A percentile compares a stretch with the other conserved stretches of the same genome.
Conservation (phyloP, 768 basidiomycete species). For the Candolleomyces eurysporus region DNA sequence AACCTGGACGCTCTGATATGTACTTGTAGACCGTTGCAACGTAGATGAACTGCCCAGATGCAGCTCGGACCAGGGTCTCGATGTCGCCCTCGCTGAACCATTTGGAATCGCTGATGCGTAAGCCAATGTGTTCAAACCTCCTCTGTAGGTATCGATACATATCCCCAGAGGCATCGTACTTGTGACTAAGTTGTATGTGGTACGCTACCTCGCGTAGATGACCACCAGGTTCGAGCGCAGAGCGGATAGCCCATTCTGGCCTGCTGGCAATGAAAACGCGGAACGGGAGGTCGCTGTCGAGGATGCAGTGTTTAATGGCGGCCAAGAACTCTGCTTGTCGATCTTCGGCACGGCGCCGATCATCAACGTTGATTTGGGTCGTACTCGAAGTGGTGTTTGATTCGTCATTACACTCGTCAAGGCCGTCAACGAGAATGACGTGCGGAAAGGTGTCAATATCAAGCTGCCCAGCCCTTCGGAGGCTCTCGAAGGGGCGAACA, state of each 20-base stretch:
- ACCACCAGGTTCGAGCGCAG: background rate
- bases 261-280: constrained; percentile 1
- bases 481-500: background rate
- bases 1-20: background rate
- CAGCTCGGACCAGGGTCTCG: background rate
- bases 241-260: background rate
- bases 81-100: background rate
- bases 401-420: too few species aligned
- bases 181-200: background rate
- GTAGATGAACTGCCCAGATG: constrained; percentile 9
- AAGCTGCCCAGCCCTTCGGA: background rate
- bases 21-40: background rate
- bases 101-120: background rate
- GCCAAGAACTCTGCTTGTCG: background rate
- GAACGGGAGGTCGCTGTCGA: background rate
- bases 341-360: background rate
- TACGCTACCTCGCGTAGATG: background rate
- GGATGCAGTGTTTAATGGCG: background rate
- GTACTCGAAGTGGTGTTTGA: background rate
- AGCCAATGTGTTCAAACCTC: background rate
- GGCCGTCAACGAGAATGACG: constrained; percentile 3
- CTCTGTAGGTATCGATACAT: constrained; percentile 1
- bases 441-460: background rate
- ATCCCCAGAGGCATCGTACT: background rate
- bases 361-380: too few species aligned